phyloP scores from a whole-genome alignment of 2,329 filamentous ascomycete genomes.

The Xylariaceae sp. region DNA sequence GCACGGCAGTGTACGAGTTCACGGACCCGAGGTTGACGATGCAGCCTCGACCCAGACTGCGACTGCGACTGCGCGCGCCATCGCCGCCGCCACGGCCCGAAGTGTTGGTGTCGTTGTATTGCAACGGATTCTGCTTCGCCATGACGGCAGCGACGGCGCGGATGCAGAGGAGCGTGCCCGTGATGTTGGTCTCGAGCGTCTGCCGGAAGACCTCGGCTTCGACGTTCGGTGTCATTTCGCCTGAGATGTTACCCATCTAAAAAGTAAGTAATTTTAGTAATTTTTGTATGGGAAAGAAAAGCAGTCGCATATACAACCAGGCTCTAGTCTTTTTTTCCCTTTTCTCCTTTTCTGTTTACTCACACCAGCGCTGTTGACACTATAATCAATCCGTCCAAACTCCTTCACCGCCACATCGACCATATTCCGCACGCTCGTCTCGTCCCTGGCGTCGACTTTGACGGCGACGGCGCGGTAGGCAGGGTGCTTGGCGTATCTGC shows the following conservation, averaged over 20 bases:
- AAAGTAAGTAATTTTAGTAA: background rate
- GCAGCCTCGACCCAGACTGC: conserved; percentile 13
- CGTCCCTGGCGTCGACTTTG: background rate
- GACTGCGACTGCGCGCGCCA: conserved; percentile 5
- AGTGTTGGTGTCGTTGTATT: no score
- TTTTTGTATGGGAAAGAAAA: background rate
- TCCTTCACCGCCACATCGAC: background rate
- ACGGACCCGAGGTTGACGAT: conserved; percentile 16
- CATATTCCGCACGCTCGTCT: background rate
- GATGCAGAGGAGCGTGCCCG: background rate
- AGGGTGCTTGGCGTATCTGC: background rate
- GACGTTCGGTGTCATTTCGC: background rate
- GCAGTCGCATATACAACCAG: background rate
- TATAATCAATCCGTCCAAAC: background rate
- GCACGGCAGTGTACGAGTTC: conserved; percentile 4
- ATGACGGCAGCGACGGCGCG: background rate
- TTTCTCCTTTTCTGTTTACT: no score
- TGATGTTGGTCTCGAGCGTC: background rate
- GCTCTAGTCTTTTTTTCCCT: background rate
- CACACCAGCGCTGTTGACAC: background rate
- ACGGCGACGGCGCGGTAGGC: background rate
- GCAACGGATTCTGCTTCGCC: conserved; percentile 7
- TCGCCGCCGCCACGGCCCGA: conserved; percentile 3
- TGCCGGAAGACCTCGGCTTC: background rate
- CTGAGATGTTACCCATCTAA: background rate